phyloP scores from a whole-genome alignment of 2,329 filamentous ascomycete genomes.

The Dryadomyces quercivorus region DNA sequence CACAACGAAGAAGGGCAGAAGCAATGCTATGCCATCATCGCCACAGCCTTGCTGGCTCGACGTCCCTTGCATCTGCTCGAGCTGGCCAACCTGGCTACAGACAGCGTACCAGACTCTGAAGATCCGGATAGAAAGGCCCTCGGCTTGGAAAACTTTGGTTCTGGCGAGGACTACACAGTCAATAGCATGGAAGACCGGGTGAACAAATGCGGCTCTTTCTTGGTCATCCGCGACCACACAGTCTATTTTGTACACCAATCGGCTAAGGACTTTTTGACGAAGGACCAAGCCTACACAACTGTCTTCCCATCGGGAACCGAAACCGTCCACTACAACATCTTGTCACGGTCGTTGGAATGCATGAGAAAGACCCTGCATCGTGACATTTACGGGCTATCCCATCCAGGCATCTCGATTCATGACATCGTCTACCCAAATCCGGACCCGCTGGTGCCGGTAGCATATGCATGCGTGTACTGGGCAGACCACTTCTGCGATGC shows the following conservation, averaged over 20 bases:
- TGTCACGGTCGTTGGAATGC: conserved; percentile 20
- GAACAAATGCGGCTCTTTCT: conserved; percentile 25
- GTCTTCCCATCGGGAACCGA: conserved; percentile 18
- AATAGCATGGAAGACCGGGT: conserved; percentile 11
- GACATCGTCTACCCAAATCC: conserved; percentile 11
- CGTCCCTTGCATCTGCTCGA: conserved; percentile 16
- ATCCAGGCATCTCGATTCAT: conserved; percentile 14
- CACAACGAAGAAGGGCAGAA: background rate
- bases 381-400: conserved; percentile 22
- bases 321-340: conserved; percentile 19
- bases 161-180: conserved; percentile 16
- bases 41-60: background rate
- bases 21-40: background rate
- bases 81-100: conserved; percentile 14
- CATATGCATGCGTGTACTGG: conserved; percentile 24
- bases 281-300: conserved; percentile 5
- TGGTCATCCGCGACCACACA: conserved; percentile 18
- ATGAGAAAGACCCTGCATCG: conserved; percentile 18
- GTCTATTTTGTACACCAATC: conserved; percentile 29
- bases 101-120: conserved; percentile 7
- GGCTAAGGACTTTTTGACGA: conserved; percentile 27
- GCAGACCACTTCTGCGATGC: conserved; percentile 17
- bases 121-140: conserved; percentile 1
- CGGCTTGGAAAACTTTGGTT: conserved; percentile 20
- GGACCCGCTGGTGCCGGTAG: conserved; percentile 16